Evolutionary conservation across 2,329 filamentous ascomycete genomes (phyloP).

Genomic region (Aspergillus brunneoviolaceus): DNA sequence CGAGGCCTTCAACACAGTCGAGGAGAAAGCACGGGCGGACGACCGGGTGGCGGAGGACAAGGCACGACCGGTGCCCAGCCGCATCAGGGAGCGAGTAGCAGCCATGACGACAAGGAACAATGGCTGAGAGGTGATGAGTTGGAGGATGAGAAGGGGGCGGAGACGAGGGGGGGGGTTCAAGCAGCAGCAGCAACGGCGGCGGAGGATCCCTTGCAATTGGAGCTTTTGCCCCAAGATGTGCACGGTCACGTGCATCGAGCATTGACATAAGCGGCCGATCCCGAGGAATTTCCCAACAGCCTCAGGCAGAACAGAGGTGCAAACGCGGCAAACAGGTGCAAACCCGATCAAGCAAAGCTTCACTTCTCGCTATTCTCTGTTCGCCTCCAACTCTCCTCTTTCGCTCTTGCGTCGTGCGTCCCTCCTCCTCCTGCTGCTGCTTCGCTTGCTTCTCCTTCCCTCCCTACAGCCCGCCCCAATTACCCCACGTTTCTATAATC

Average conservation of each 20-base stretch:
- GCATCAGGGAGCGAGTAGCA: constrained; percentile 47
- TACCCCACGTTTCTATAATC: constrained; percentile 12
- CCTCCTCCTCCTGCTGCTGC: constrained; percentile 11
- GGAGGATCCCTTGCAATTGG: constrained; percentile 12
- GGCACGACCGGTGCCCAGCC: constrained; percentile 43
- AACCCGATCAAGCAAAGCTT: constrained; percentile 23
- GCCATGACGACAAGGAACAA: constrained; percentile 44
- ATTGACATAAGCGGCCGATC: constrained; percentile 17
- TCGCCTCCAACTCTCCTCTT: constrained; percentile 25
- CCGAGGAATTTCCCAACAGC: no score
- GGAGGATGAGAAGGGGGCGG: constrained; percentile 7
- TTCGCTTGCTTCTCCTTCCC: constrained; percentile 18
- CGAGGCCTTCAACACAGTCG: constrained; percentile 44
- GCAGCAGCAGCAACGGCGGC: constrained; percentile 20
- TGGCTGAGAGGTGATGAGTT: constrained; percentile 14
- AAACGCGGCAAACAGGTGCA: constrained; percentile 25
- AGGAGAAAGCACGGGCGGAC: constrained; percentile 39
- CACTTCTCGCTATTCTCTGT: constrained; percentile 21
- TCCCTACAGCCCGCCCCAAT: constrained; percentile 14
- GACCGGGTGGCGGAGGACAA: constrained; percentile 37
- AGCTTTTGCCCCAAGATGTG: constrained; percentile 26
- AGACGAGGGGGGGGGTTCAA: constrained; percentile 19
- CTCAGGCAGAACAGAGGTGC: constrained; percentile 1
- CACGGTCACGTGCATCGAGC: constrained; percentile 10
- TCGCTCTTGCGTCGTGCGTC: constrained; percentile 13